Base-by-base conservation (phyloP, 768 basidiomycete genomes). In the Hypholoma fasciculare region DNA sequence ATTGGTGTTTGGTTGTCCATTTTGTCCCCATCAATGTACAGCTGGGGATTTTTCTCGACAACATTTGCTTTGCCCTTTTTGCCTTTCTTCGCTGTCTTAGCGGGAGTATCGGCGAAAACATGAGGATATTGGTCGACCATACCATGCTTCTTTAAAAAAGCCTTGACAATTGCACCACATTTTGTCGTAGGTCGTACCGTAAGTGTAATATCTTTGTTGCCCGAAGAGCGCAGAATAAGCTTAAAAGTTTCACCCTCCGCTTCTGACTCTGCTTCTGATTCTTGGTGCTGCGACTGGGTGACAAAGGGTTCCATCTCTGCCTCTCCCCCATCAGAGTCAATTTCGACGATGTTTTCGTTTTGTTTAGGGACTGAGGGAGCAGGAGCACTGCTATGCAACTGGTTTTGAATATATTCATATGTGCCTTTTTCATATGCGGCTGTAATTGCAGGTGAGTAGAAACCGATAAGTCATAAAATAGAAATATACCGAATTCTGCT, bases 151-250 rank as follows among this genome's bases (percentile, higher is more conserved):
- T 83, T 89, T 65, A 94, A 73, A 70, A 88, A 94, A 0, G 87
- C 89, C 63, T 81, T 82, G 51, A 93, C 82, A 54, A 94, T 89
- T 0, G 87, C 83, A 13, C 85, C 86, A 56, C 90, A 92, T 54
- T 82, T 91, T 17, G 91, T 90, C 17, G 87, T 88, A 7, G 83
- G 80, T 7, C 89, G 86, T 6, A 92, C 91, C 2, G 79, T 87
- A 34, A 94, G 76, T 1, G 79, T 77, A 48, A 92, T 78, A 39
- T 83, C 80, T 56, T 82, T 85, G 16, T 74, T 70, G 36, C 72
- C 74, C 11, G 76, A 72, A 1, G 89, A 89, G 16, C 88, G 88
- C 9, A 93, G 67, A 39, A 81, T 75, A 26, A 93, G 76, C 61
- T 85, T 89, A 73, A 92, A 82, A 30, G 76, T 87, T 56, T 84